A percentile compares a stretch with the other conserved stretches of the same genome.
Conservation (phyloP, 257 asterid genomes). For the Nicotiana knightiana region DNA sequence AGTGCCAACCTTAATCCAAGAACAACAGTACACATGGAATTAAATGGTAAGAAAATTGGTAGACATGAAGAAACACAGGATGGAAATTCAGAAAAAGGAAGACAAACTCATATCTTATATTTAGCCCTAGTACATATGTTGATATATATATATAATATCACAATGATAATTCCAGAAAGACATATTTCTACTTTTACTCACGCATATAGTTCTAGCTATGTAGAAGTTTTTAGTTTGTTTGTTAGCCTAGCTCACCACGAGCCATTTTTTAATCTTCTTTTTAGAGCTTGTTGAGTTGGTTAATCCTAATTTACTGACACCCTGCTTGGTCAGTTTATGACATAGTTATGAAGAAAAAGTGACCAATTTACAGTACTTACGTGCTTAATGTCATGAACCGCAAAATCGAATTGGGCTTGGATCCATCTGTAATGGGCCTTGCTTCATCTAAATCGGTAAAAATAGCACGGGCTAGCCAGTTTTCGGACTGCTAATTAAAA, state of each 20-base stretch:
- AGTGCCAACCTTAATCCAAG: not conserved
- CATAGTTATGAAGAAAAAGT: not conserved
- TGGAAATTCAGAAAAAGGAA: not conserved
- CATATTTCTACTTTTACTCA: too few relatives aligned
- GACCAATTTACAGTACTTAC: not conserved
- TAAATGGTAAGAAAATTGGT: not conserved
- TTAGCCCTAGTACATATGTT: not conserved
- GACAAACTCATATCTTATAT: not conserved
- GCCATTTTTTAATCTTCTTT: too few relatives aligned
- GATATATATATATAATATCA: too few relatives aligned
- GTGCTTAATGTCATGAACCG: not conserved
- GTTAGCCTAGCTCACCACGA: too few relatives aligned
- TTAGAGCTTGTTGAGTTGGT: too few relatives aligned
- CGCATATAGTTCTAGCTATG: too few relatives aligned
- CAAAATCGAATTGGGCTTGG: not conserved
- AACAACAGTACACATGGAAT: not conserved
- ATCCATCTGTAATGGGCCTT: not conserved
- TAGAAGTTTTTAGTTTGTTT: too few relatives aligned
- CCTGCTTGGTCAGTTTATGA: not conserved
- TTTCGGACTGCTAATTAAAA: too few relatives aligned
- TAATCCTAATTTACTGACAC: not conserved
- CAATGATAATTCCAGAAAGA: too few relatives aligned
- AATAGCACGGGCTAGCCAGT: too few relatives aligned
- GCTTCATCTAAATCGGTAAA: not conserved
- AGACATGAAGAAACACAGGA: not conserved